phyloP scores from a whole-genome alignment of 352 stramenopile species.

The Peronosclerospora sorghi region DNA sequence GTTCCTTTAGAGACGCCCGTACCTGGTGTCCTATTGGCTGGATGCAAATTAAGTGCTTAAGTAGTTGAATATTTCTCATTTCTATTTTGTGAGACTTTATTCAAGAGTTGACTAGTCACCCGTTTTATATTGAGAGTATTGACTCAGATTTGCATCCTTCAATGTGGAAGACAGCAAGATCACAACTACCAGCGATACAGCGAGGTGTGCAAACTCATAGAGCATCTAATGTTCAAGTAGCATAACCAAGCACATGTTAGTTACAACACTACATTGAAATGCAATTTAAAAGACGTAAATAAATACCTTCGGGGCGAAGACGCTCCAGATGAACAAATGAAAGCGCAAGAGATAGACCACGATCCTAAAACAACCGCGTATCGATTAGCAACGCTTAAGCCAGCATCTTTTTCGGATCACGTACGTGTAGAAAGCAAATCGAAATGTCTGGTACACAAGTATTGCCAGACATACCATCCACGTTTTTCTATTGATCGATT shows the following conservation, averaged over 20 bases:
- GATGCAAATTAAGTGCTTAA: conserved; percentile 24
- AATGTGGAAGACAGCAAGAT: conserved; percentile 8
- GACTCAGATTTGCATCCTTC: background rate
- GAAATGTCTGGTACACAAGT: conserved; percentile 46
- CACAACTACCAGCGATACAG: conserved; percentile 22
- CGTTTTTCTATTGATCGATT: background rate
- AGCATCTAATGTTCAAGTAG: conserved; percentile 36
- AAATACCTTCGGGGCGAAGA: conserved; percentile 87
- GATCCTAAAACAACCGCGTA: conserved; percentile 20
- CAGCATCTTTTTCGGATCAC: conserved; percentile 3
- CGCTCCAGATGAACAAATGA: conserved; percentile 87
- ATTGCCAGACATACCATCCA: conserved; percentile 18
- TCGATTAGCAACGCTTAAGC: conserved; percentile 1
- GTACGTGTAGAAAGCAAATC: conserved; percentile 60
- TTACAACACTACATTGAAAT: background rate
- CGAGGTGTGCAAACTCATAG: conserved; percentile 55
- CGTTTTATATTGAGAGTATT: background rate
- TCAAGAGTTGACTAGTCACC: background rate
- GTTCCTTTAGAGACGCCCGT: conserved; percentile 7
- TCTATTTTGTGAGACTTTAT: conserved; percentile 15
- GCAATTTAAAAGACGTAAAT: background rate
- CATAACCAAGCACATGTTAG: conserved; percentile 2
- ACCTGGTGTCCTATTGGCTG: conserved; percentile 13
- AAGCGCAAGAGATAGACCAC: conserved; percentile 85
- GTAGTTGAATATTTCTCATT: conserved; percentile 31